A percentile compares a stretch with the other conserved stretches of the same genome.
These are phyloP conservation scores for Erythrobasidium hasegawianum DNA, from an alignment of 1,284 basidiomycete genomes.

Conservation along the genomic window DNA sequence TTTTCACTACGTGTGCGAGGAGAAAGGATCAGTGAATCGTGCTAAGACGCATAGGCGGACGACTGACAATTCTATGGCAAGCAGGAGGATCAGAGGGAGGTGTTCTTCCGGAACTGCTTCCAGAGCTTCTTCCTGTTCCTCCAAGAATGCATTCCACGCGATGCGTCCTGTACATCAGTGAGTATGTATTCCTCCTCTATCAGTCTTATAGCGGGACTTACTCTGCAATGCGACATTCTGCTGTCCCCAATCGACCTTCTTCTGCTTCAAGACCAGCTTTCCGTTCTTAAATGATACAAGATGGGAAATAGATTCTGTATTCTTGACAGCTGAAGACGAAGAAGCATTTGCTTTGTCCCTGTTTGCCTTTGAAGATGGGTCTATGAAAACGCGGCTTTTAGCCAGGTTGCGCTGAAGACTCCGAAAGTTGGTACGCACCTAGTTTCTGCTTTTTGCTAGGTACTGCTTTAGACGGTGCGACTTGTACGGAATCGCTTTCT, in stretches of 20 bases:
- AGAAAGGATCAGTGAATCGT: too few species aligned
- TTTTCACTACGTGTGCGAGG: slow-evolving; percentile 64
- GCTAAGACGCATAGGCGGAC: slow-evolving; percentile 18
- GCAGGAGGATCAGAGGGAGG: slow-evolving; percentile 68
- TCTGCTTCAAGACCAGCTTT: slow-evolving; percentile 73
- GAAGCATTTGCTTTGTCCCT: background rate
- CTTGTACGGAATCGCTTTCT: background rate
- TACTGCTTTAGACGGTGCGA: background rate
- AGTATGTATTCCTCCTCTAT: too few species aligned
- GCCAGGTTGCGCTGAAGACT: background rate
- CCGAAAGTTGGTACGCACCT: background rate
- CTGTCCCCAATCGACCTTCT: slow-evolving; percentile 66
- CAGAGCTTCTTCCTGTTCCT: slow-evolving; percentile 47
- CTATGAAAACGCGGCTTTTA: background rate
- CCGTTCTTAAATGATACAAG: slow-evolving; percentile 55
- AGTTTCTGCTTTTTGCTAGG: slow-evolving; percentile 1
- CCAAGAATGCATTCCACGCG: slow-evolving; percentile 32
- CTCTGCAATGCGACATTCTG: slow-evolving; percentile 72
- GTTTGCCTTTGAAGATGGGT: background rate
- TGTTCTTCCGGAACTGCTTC: slow-evolving; percentile 62
- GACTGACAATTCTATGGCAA: slow-evolving; percentile 70
- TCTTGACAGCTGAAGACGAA: slow-evolving; percentile 7
- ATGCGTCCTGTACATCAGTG: too few species aligned
- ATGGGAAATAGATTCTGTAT: slow-evolving; percentile 21
- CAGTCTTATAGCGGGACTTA: too few species aligned